Percentiles rank a stretch among this genome's conserved stretches.
Evolutionary conservation across 352 stramenopile genomes (phyloP).

Genomic region (Phytophthora lateralis): DNA sequence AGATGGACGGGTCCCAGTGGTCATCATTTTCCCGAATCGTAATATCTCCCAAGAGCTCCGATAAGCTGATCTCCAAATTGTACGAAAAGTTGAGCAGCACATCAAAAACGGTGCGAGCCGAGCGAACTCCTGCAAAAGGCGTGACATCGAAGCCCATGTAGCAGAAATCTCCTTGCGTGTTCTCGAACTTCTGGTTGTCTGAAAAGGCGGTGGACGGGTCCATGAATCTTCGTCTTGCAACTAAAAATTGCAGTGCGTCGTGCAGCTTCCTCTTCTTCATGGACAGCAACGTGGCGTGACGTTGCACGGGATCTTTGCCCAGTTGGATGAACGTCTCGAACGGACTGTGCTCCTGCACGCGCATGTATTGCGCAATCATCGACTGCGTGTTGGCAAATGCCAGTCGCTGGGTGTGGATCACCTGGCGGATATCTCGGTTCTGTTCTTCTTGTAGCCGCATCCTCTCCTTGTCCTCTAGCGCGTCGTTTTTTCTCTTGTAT

Average conservation of each 20-base stretch:
- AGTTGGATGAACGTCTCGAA: conserved; percentile 51
- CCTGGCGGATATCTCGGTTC: conserved; percentile 36
- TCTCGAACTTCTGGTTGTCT: conserved; percentile 54
- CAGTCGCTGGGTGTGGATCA: conserved; percentile 43
- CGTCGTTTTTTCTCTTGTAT: conserved; percentile 27
- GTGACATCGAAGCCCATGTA: conserved; percentile 59
- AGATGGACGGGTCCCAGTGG: conserved; percentile 41
- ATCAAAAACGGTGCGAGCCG: conserved; percentile 47
- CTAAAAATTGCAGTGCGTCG: conserved; percentile 41
- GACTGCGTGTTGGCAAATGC: conserved; percentile 45
- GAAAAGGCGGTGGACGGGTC: conserved; percentile 40
- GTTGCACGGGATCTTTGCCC: conserved; percentile 33
- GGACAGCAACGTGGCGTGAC: conserved; percentile 36
- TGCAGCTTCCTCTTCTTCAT: conserved; percentile 49
- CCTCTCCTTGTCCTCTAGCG: conserved; percentile 27
- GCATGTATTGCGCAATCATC: conserved; percentile 51
- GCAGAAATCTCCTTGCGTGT: conserved; percentile 42
- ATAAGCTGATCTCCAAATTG: conserved; percentile 62
- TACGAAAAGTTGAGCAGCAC: conserved; percentile 50
- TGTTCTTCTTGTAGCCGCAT: conserved; percentile 24
- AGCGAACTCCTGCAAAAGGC: conserved; percentile 39
- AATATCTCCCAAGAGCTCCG: conserved; percentile 50
- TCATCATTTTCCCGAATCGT: conserved; percentile 60
- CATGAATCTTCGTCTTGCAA: conserved; percentile 37
- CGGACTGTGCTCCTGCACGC: conserved; percentile 40